phyloP scores from a whole-genome alignment of 2,329 filamentous ascomycete species.

The Tympanopsis confertula region DNA sequence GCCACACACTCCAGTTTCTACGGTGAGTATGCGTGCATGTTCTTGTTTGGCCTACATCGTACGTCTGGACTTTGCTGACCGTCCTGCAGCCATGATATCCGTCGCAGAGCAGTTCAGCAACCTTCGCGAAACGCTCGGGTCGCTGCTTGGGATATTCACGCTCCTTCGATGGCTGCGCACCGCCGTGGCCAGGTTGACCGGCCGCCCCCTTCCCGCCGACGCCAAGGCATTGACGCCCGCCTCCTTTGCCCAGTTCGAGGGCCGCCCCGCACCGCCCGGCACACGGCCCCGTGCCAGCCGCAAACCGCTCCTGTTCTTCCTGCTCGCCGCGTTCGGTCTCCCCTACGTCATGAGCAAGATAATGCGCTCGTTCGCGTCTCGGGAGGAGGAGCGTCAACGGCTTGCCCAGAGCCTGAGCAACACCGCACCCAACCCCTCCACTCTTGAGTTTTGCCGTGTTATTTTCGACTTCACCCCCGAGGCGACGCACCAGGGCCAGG shows the following conservation, averaged over 20 bases:
- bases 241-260: constrained; percentile 82
- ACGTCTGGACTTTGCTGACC: constrained; percentile 5
- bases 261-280: constrained; percentile 38
- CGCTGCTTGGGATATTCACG: constrained; percentile 88
- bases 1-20: constrained; percentile 98
- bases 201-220: constrained; percentile 78
- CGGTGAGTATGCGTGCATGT: constrained; percentile 50
- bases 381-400: constrained; percentile 65
- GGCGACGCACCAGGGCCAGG: constrained; percentile 54
- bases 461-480: constrained; percentile 90
- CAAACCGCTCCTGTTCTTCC: constrained; percentile 93
- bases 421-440: constrained; percentile 64
- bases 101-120: constrained; percentile 96
- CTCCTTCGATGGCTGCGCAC: constrained; percentile 90
- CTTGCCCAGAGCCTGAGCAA: constrained; percentile 36
- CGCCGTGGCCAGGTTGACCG: constrained; percentile 81
- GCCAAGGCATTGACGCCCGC: constrained; percentile 78
- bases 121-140: constrained; percentile 83
- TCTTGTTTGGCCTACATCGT: not conserved
- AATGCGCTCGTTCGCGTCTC: constrained; percentile 70
- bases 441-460: constrained; percentile 92
- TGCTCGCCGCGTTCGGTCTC: constrained; percentile 84
- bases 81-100: constrained; percentile 73
- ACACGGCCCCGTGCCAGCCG: constrained; percentile 68
- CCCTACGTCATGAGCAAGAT: constrained; percentile 96